Evolutionary conservation across 805 yeast species (phyloP).

Genomic region (Sugiyamaella lignohabitans): DNA sequence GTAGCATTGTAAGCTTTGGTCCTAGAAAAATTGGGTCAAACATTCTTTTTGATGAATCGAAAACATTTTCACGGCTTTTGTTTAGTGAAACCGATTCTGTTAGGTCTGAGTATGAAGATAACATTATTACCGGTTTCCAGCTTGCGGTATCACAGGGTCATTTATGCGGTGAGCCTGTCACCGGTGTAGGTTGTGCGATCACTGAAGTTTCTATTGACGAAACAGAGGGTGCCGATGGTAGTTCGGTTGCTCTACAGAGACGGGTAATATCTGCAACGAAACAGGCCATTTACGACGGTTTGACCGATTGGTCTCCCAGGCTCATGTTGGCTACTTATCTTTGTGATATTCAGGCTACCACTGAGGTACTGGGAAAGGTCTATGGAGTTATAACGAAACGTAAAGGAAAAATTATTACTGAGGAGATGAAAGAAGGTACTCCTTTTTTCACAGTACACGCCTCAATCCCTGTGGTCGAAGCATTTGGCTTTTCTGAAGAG

Average conservation of each 20-base stretch:
- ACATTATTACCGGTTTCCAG: slow-evolving; percentile 77
- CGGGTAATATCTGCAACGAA: slow-evolving; percentile 67
- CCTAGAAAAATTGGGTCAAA: slow-evolving; percentile 74
- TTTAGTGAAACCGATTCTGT: slow-evolving; percentile 16
- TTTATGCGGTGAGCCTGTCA: slow-evolving; percentile 76
- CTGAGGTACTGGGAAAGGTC: slow-evolving; percentile 92
- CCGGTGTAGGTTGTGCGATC: slow-evolving; percentile 62
- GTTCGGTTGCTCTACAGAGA: slow-evolving; percentile 43
- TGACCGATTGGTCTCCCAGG: slow-evolving; percentile 82
- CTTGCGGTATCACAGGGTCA: slow-evolving; percentile 82
- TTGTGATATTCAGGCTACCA: slow-evolving; percentile 91
- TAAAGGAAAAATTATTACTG: slow-evolving; percentile 77
- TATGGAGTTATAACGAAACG: slow-evolving; percentile 89
- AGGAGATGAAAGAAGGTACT: slow-evolving; percentile 97
- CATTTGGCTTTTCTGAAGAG: slow-evolving; percentile 95
- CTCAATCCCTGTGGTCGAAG: slow-evolving; percentile 85
- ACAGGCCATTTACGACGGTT: slow-evolving; percentile 62
- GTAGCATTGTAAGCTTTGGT: slow-evolving; percentile 60
- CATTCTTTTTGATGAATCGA: slow-evolving; percentile 52
- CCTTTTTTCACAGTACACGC: slow-evolving; percentile 89
- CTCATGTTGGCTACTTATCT: slow-evolving; percentile 86
- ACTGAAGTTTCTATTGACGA: slow-evolving; percentile 28
- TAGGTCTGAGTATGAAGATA: slow-evolving; percentile 44
- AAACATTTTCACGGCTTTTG: slow-evolving; percentile 33
- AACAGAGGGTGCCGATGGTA: slow-evolving; percentile 22